A percentile compares a stretch with the other conserved stretches of the same genome.
Conservation (phyloP, 352 stramenopile species). For the Hyaloperonospora brassicae region DNA sequence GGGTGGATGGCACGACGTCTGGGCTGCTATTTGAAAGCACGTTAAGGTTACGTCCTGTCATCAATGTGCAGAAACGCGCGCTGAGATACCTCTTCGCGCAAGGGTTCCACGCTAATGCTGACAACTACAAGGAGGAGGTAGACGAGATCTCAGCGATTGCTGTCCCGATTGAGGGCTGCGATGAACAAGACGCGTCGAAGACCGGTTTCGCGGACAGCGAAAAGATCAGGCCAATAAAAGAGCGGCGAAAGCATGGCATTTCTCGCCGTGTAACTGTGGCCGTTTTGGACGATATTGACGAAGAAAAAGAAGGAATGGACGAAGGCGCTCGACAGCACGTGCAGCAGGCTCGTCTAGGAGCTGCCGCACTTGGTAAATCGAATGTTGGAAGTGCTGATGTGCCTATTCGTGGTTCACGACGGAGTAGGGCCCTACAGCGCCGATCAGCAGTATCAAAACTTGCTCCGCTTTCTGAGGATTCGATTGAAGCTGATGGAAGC, state of each 20-base stretch:
- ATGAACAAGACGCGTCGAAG: neutral
- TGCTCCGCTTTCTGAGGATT: constrained; percentile 38
- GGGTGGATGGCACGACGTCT: constrained; percentile 56
- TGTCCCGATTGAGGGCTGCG: too few relatives aligned
- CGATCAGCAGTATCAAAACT: constrained; percentile 33
- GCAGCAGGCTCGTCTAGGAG: constrained; percentile 27
- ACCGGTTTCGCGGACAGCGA: constrained; percentile 15
- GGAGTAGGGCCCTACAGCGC: constrained; percentile 39
- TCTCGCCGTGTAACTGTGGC: constrained; percentile 42
- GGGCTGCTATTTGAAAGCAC: constrained; percentile 65
- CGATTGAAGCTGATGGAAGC: constrained; percentile 13
- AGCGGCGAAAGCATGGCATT: constrained; percentile 20
- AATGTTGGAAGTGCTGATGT: neutral
- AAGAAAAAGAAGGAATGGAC: constrained; percentile 33
- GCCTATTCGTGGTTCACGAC: constrained; percentile 18
- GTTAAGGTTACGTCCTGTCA: constrained; percentile 54
- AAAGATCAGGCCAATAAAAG: neutral
- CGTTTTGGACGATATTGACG: constrained; percentile 36
- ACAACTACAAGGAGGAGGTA: constrained; percentile 19
- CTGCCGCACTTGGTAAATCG: constrained; percentile 23
- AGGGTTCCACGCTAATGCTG: constrained; percentile 30
- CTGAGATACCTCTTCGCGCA: constrained; percentile 65
- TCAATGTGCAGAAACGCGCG: constrained; percentile 43
- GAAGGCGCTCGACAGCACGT: constrained; percentile 33
- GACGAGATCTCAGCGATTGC: too few relatives aligned